Conservation (phyloP, 2,329 filamentous ascomycete species). For the Fusarium mexicanum region DNA sequence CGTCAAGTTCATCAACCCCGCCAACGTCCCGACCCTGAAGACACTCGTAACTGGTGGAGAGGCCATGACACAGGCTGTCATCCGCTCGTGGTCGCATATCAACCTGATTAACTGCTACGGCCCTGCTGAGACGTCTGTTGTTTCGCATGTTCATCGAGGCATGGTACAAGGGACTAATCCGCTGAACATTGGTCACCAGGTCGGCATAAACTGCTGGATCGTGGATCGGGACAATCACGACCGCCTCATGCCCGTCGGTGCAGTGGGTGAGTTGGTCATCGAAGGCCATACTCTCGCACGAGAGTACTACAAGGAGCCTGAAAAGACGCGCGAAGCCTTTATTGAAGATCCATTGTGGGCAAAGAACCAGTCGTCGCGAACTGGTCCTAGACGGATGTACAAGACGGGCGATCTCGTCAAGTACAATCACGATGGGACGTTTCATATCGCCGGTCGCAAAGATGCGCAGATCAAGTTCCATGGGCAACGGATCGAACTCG, state of each 20-base stretch:
- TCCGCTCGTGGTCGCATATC: slow-evolving; percentile 37
- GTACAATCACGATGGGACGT: slow-evolving; percentile 41
- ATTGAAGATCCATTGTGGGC: slow-evolving; percentile 35
- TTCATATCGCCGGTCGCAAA: slow-evolving; percentile 41
- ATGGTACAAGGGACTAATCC: slow-evolving; percentile 33
- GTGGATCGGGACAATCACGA: slow-evolving; percentile 41
- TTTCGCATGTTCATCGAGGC: slow-evolving; percentile 25
- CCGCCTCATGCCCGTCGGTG: slow-evolving; percentile 44
- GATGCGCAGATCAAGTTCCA: slow-evolving; percentile 48
- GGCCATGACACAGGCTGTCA: slow-evolving; percentile 35
- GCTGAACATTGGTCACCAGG: slow-evolving; percentile 31
- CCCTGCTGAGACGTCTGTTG: slow-evolving; percentile 37
- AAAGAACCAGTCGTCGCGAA: neutral
- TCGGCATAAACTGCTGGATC: slow-evolving; percentile 41
- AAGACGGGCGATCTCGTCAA: slow-evolving; percentile 39
- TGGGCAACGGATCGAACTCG: slow-evolving; percentile 48
- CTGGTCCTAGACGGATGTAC: slow-evolving; percentile 12
- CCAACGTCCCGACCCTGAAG: slow-evolving; percentile 27
- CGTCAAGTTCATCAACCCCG: slow-evolving; percentile 29
- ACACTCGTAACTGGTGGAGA: slow-evolving; percentile 40
- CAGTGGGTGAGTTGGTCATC: slow-evolving; percentile 49
- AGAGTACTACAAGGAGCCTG: slow-evolving; percentile 57
- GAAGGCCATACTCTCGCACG: slow-evolving; percentile 54
- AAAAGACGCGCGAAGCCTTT: slow-evolving; percentile 47
- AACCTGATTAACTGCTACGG: slow-evolving; percentile 39